Evolutionary conservation across 441 rosid species (phyloP), one percentile per base, ranked within the genome.

Genomic region (Adansonia madagascariensis): DNA sequence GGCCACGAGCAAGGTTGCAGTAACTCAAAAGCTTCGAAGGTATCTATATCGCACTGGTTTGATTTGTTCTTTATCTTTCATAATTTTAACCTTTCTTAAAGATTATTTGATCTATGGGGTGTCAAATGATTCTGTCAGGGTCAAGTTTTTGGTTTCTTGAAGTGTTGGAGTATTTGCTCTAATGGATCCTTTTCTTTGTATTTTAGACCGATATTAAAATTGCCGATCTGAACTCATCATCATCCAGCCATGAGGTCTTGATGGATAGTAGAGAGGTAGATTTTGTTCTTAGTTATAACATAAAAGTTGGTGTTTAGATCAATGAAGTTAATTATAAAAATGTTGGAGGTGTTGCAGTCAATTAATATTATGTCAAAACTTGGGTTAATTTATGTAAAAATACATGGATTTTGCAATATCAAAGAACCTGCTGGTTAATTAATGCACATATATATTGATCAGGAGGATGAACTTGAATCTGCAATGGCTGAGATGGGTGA

Each of bases 401-500:
- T 7, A 18, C 50, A 7, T 24, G 44, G 6, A 62, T 62, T 31
- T 35, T 31, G 62, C 35, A 62, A 27, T 1, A 62, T 31, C 46
- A 31, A 62, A 62, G 66, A 73, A 44, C 12, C 0, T 64, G 7
- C 15, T 3, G 47, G 27, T 12, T 53, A 15, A 22, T 27, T 50
- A 18, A 50, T 20, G 72, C 43, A 39, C 24, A 78, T 4, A 5
- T 22, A 11, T 11, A 70, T 73, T 79, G 22, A 47, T 52, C 39
- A 92, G 91, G 88, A 87, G 27, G 85, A 84, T 61, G 88, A 78
- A 39, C 88, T 95, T 68, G 91, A 90, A 84, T 85, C 92, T 1
- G 87, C 96, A 3, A 89, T 86, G 82, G 86, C 89, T 0, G 91
- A 92, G 77, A 91, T 94, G 92, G 89, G 89, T 11, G 88, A 86